Conservation (phyloP, 148 eudicot species). For the Camellia lanceoleosa region DNA sequence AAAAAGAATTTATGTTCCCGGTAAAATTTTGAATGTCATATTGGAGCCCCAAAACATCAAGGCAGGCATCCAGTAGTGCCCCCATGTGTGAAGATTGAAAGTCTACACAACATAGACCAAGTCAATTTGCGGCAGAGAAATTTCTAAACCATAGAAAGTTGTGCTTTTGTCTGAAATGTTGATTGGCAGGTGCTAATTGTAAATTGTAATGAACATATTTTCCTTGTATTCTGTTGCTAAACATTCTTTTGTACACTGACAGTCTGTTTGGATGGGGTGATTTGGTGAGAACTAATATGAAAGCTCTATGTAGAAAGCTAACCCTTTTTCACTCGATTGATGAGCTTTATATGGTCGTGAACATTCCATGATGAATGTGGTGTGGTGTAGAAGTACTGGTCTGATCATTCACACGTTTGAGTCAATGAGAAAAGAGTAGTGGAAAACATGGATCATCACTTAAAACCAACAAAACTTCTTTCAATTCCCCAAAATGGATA, state of each 20-base stretch:
- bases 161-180: neutral
- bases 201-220: neutral
- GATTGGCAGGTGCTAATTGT: neutral
- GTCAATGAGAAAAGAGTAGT: too few relatives aligned
- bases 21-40: constrained; percentile 83
- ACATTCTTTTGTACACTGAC: neutral
- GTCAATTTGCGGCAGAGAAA: neutral
- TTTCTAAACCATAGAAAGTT: neutral
- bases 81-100: neutral
- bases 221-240: neutral
- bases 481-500: too few relatives aligned
- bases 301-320: too few relatives aligned
- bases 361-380: too few relatives aligned
- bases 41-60: constrained; percentile 52
- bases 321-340: too few relatives aligned
- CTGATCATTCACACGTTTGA: too few relatives aligned
- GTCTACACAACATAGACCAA: neutral
- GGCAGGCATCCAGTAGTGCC: constrained; percentile 34
- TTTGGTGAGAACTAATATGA: too few relatives aligned
- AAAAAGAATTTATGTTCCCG: constrained; percentile 80
- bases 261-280: too few relatives aligned
- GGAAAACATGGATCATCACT: too few relatives aligned
- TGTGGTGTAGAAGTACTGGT: too few relatives aligned
- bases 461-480: too few relatives aligned
- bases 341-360: too few relatives aligned